A percentile compares a stretch with the other conserved stretches of the same genome.
Evolutionary conservation across 148 eudicot species (phyloP).

Genomic region (Limonium bicolor): DNA sequence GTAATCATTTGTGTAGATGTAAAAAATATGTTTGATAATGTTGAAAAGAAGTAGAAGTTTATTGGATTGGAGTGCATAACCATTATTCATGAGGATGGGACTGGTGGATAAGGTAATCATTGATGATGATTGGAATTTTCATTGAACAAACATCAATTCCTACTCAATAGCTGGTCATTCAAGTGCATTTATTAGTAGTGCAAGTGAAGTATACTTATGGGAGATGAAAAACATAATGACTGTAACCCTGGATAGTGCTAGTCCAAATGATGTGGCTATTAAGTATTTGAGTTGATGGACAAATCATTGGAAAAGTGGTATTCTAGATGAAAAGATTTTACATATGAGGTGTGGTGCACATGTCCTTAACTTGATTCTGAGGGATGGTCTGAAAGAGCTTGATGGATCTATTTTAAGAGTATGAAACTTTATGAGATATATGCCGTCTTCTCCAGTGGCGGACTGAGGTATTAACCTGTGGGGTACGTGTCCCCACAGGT

Average conservation of each 20-base stretch:
- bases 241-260: conserved; percentile 5
- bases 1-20: background rate
- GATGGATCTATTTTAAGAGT: background rate
- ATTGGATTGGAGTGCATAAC: background rate
- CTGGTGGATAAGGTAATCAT: background rate
- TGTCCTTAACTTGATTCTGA: background rate
- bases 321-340: background rate
- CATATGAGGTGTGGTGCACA: background rate
- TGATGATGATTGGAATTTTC: conserved; percentile 1
- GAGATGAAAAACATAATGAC: conserved; percentile 4
- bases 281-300: conserved; percentile 2
- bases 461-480: too few species aligned
- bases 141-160: background rate
- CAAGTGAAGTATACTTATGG: conserved; percentile 4
- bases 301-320: background rate
- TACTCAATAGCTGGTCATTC: background rate
- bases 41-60: conserved; percentile 1
- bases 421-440: background rate
- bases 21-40: background rate
- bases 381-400: conserved; percentile 1
- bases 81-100: background rate
- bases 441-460: too few species aligned
- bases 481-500: too few species aligned
- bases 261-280: background rate
- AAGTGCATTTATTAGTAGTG: conserved; percentile 1